These are phyloP conservation scores for Fusarium camptoceras DNA, from an alignment of 2,329 filamentous ascomycete species.

Conservation along the genomic window DNA sequence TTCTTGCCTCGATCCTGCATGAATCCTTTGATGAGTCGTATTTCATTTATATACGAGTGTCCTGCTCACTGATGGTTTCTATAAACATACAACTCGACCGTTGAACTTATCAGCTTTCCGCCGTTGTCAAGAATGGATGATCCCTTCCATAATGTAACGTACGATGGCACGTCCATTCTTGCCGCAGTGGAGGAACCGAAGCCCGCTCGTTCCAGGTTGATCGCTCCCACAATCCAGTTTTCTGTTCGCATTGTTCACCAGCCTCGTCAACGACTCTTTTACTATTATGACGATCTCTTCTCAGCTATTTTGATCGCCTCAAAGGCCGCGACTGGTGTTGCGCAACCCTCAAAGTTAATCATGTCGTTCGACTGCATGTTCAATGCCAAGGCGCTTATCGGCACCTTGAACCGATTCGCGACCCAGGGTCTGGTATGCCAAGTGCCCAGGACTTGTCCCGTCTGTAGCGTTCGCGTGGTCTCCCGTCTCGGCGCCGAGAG, in stretches of 20 bases:
- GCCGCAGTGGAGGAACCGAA: slow-evolving; percentile 9
- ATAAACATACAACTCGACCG: neutral
- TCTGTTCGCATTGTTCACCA: slow-evolving; percentile 1
- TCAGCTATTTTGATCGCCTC: neutral
- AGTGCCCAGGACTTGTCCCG: slow-evolving; percentile 41
- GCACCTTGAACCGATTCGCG: slow-evolving; percentile 44
- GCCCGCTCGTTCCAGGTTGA: slow-evolving; percentile 3
- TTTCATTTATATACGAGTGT: neutral
- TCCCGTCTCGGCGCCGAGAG: slow-evolving; percentile 23
- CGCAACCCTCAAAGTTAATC: neutral
- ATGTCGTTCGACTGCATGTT: slow-evolving; percentile 33
- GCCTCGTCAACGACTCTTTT: slow-evolving; percentile 12
- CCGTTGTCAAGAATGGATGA: slow-evolving; percentile 27
- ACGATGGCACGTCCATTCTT: slow-evolving; percentile 24
- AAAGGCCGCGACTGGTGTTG: neutral
- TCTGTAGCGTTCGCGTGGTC: slow-evolving; percentile 25
- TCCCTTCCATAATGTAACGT: slow-evolving; percentile 16
- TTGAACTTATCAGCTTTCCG: slow-evolving; percentile 2
- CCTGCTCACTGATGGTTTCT: too few species aligned
- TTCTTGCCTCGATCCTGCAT: slow-evolving; percentile 6
- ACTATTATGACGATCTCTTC: neutral
- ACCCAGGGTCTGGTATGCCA: slow-evolving; percentile 41
- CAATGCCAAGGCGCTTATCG: slow-evolving; percentile 46
- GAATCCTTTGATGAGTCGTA: neutral
- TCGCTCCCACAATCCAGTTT: slow-evolving; percentile 5